These are phyloP conservation scores for Penicillium nucicola DNA, from an alignment of 495 filamentous ascomycete genomes.

Conservation along the genomic window DNA sequence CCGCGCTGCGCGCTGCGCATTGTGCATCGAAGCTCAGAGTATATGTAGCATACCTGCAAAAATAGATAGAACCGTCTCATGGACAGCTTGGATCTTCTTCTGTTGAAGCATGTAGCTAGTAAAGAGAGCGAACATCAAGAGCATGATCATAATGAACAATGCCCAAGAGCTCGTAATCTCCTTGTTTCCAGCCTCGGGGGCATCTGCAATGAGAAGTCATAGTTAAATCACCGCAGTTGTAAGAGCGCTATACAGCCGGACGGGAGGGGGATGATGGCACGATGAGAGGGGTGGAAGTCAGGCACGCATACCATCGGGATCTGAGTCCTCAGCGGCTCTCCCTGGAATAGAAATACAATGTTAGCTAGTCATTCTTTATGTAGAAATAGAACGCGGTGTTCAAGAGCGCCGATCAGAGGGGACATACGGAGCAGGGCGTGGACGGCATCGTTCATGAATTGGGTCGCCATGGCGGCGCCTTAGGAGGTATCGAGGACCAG, in stretches of 20 bases:
- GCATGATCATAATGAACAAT: slow-evolving; percentile 89
- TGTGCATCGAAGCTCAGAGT: not conserved
- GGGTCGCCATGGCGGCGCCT: slow-evolving; percentile 35
- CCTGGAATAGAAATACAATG: slow-evolving; percentile 15
- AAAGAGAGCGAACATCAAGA: slow-evolving; percentile 91
- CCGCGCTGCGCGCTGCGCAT: not conserved
- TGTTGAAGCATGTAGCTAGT: slow-evolving; percentile 95
- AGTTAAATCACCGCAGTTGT: slow-evolving; percentile 17
- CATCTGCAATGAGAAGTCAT: slow-evolving; percentile 29
- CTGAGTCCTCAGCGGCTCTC: slow-evolving; percentile 39
- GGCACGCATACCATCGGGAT: slow-evolving; percentile 49
- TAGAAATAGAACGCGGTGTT: not conserved
- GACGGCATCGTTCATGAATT: slow-evolving; percentile 35
- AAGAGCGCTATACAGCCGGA: not conserved
- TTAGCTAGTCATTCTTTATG: slow-evolving; percentile 14
- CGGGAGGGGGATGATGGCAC: not conserved
- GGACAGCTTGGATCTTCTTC: slow-evolving; percentile 92
- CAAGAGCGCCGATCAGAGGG: not conserved
- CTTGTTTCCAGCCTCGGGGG: slow-evolving; percentile 67
- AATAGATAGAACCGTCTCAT: slow-evolving; percentile 97
- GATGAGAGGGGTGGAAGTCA: slow-evolving; percentile 6
- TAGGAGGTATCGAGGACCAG: slow-evolving; percentile 22
- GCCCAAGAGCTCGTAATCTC: slow-evolving; percentile 96
- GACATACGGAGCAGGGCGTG: slow-evolving; percentile 42
- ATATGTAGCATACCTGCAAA: slow-evolving; percentile 75